Base-by-base conservation (phyloP, 768 basidiomycete species). In the Gelatoporia subvermispora region DNA sequence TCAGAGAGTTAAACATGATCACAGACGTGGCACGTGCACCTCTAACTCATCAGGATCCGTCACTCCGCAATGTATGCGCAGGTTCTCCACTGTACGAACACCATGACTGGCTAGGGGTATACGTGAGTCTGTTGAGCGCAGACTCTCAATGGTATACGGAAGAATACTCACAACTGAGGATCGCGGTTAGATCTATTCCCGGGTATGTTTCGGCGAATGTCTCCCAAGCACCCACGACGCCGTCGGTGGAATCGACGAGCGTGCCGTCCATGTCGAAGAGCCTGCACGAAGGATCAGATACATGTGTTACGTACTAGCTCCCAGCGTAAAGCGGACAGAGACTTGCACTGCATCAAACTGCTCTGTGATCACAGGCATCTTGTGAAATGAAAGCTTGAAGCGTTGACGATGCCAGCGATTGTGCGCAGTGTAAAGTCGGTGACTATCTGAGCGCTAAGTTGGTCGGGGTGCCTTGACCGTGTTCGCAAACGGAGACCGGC, bases 231-330 rank as follows among this genome's bases (percentile, higher is more conserved):
- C 84, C 88, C 22, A 79, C 69, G 25, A 94, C 89, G 37, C 88
- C 90, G 24, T 81, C 78, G 9, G 87, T 92, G 17, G 88, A 92
- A 62, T 93, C 87, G 54, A 88, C 75, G 43, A 88, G 72, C 28
- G 87, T 92, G 47, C 86, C 86, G 62, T 89, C 87, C 87, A 88
- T 89, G 63, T 89, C 86, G 59, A 88, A 88, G 13, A 88, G 69
- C 49, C 86, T 88, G 50, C 1, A 45, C 15, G 25, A n/a, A 17
- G 17, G 23, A 35, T 18, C 43, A 21, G 9, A 42, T 47, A n/a
- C n/a, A n/a, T n/a, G n/a, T 15, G 36, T 13, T 28, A 20, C 4
- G 17, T 5, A 31, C 28, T 31, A 31, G 5, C 11, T 31, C 17
- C 25, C 24, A 3, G 31, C 38, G 42, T n/a, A 13, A 46, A 34